Base-by-base conservation (phyloP, 73 alveolate genomes). In the Paramecium biaurelia region DNA sequence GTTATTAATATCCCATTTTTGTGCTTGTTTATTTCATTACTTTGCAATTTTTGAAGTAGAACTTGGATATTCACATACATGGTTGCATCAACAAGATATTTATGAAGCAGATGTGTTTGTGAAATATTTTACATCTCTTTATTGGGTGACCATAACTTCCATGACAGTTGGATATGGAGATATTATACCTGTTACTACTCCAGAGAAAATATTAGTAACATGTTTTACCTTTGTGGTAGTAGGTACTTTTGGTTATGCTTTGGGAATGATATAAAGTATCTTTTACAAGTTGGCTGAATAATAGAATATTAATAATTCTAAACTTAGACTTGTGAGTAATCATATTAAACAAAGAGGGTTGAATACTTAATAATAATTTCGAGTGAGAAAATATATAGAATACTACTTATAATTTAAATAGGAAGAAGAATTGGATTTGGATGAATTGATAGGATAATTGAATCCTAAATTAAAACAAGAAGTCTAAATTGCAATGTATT, bases 121-220 rank as follows among this genome's bases (percentile, higher is more conserved):
- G n/a, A 74, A 74, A n/a, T 74, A 74, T 34, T 35, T 74, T n/a
- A 74, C 57, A 32, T 74, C 87, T n/a, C 47, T 74, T 14, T 74
- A 74, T 74, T 74, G 87, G 87, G 59, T 38, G 14, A 35, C 87
- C 18, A 74, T 74, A 32, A 74, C 87, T 4, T 74, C 87, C 1
- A 74, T 74, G 87, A 74, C 87, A 10, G 87, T 74, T 30, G 87
- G 87, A 21, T 74, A 74, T 74, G 87, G 87, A 34, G 87, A 74
- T 5, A 43, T 74, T 4, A 23, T 74, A 38, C 87, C 87, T n/a
- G 87, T 74, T 30, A 74, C 87, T 21, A 38, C 35, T 74, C 58
- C 87, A 12, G 87, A 74, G 38, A 74, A 74, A 11, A 15, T 74
- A 1, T 28, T 74, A n/a, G 87, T 74, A 2, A 74, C 87, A 15